Conservation (phyloP, 179 eudicot genomes). For the Actinidia polygama region DNA sequence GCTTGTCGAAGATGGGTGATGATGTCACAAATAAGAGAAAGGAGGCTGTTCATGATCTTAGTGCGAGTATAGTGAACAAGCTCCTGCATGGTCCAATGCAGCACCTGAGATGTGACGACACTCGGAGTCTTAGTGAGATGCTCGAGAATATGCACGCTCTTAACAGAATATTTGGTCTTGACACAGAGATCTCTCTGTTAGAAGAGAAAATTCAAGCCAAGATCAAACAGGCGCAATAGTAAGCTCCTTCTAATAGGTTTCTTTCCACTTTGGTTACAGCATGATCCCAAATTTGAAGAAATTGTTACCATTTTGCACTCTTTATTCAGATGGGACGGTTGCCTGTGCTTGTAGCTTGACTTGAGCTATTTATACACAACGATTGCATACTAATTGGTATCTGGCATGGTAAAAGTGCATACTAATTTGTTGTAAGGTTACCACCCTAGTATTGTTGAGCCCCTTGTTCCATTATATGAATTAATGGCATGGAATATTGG, state of each 20-base stretch:
- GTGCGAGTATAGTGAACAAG: constrained; percentile 34
- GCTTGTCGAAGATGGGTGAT: constrained; percentile 35
- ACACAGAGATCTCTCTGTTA: constrained; percentile 29
- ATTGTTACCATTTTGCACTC: background rate
- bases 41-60: constrained; percentile 33
- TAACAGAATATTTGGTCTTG: constrained; percentile 33
- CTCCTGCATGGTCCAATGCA: constrained; percentile 48
- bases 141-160: constrained; percentile 44
- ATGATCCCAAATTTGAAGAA: background rate
- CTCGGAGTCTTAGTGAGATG: constrained; percentile 28
- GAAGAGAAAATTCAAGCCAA: constrained; percentile 44
- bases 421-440: no score
- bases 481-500: background rate
- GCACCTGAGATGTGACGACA: constrained; percentile 45
- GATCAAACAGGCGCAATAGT: constrained; percentile 30
- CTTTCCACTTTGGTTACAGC: background rate
- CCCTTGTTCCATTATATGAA: background rate
- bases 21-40: constrained; percentile 32
- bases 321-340: background rate
- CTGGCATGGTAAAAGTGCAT: background rate
- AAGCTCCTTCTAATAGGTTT: background rate
- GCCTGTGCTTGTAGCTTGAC: background rate
- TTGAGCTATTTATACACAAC: background rate
- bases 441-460: background rate
- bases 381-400: background rate